These are phyloP conservation scores for Dichotomopilus funicola DNA, from an alignment of 2,329 filamentous ascomycete genomes.

Conservation along the genomic window DNA sequence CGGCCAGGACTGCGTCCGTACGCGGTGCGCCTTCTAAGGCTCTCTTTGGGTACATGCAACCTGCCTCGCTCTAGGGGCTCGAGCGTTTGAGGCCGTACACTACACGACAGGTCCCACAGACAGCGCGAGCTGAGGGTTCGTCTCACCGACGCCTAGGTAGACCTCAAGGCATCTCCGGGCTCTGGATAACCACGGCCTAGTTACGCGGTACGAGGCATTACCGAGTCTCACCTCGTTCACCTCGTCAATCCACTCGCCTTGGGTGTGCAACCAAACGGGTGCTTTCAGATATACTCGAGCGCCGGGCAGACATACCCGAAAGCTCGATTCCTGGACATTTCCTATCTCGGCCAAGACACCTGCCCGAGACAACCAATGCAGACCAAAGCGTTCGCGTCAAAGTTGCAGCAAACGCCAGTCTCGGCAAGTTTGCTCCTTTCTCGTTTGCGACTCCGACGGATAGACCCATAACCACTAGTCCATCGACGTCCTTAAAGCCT, in stretches of 20 bases:
- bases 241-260: not conserved
- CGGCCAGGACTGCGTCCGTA: slow-evolving; percentile 10
- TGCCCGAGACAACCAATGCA: slow-evolving; percentile 11
- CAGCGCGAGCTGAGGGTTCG: slow-evolving; percentile 15
- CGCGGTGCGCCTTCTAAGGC: not conserved
- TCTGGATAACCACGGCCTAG: slow-evolving; percentile 10
- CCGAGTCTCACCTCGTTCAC: slow-evolving; percentile 11
- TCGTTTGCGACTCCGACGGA: too few species aligned
- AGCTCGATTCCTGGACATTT: not conserved
- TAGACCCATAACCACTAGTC: too few species aligned
- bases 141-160: slow-evolving; percentile 4
- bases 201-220: slow-evolving; percentile 3
- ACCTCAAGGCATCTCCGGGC: not conserved
- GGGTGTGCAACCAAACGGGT: not conserved
- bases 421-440: not conserved
- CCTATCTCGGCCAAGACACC: not conserved
- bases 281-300: too few species aligned
- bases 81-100: slow-evolving; percentile 2
- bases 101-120: not conserved
- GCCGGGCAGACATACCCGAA: too few species aligned
- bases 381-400: slow-evolving; percentile 1
- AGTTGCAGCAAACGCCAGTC: not conserved
- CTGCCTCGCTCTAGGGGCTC: not conserved
- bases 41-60: not conserved
- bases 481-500: too few species aligned